A percentile compares a stretch with the other conserved stretches of the same genome.
phyloP scores from a whole-genome alignment of 2,329 filamentous ascomycete species.

The Alternaria viburni region DNA sequence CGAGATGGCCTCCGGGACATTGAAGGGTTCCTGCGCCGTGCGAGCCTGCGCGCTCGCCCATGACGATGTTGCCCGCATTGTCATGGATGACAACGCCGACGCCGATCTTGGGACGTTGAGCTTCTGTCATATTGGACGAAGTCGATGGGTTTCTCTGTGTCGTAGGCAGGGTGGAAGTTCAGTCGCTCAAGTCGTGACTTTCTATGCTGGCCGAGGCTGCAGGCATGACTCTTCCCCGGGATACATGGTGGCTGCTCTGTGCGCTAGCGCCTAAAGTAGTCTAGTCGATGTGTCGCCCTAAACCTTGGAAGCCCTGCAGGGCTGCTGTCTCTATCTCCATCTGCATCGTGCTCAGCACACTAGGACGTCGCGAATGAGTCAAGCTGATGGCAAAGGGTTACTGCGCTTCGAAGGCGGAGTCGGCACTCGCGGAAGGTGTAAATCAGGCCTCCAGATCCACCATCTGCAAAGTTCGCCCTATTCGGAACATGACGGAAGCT shows the following conservation, averaged over 20 bases:
- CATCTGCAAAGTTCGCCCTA: slow-evolving; percentile 3
- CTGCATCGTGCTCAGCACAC: not conserved
- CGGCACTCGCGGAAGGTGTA: not conserved
- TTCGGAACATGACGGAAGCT: slow-evolving; percentile 32
- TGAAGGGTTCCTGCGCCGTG: slow-evolving; percentile 62
- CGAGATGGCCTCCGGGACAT: slow-evolving; percentile 78
- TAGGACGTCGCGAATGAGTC: not conserved
- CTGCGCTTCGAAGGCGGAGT: not conserved
- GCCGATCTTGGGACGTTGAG: slow-evolving; percentile 51
- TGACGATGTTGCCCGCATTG: slow-evolving; percentile 51
- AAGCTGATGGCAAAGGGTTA: not conserved
- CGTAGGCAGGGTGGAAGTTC: not conserved
- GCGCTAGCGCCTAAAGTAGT: not conserved
- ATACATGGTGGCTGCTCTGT: not conserved
- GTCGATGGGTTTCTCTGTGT: not conserved
- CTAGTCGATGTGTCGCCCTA: not conserved
- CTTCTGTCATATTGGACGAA: slow-evolving; percentile 23
- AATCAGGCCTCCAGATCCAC: slow-evolving; percentile 1
- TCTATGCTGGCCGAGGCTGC: not conserved
- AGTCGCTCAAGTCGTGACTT: not conserved
- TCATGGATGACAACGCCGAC: slow-evolving; percentile 58
- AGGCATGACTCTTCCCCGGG: not conserved
- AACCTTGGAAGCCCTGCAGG: not conserved
- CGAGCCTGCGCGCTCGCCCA: slow-evolving; percentile 55
- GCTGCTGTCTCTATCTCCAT: not conserved